phyloP scores from a whole-genome alignment of 805 yeast genomes.

The Teunomyces lycoperdinae region DNA sequence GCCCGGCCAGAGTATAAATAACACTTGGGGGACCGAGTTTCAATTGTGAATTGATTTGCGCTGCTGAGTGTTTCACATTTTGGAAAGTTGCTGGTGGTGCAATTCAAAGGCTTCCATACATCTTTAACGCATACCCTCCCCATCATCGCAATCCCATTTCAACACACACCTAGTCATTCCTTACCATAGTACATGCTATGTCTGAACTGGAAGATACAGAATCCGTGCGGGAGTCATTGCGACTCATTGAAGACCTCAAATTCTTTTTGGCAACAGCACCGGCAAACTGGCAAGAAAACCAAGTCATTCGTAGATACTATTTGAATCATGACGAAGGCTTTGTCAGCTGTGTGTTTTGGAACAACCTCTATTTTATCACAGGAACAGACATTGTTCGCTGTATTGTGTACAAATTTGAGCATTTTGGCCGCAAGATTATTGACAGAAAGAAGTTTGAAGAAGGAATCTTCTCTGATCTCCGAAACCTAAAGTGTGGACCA shows the following conservation, averaged over 20 bases:
- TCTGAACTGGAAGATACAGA: constrained; percentile 9
- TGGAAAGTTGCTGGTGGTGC: background rate
- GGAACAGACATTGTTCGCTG: constrained; percentile 97
- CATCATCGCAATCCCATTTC: background rate
- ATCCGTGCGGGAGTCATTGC: constrained; percentile 45
- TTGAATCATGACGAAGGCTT: constrained; percentile 87
- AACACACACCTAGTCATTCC: background rate
- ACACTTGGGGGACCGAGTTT: constrained; percentile 7
- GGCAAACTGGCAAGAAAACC: constrained; percentile 87
- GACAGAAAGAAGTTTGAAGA: constrained; percentile 96
- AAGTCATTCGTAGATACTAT: constrained; percentile 80
- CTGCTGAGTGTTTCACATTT: background rate
- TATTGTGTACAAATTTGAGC: constrained; percentile 81
- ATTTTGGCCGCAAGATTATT: constrained; percentile 79
- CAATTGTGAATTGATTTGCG: constrained; percentile 8
- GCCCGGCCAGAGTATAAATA: constrained; percentile 5
- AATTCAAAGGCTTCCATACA: background rate
- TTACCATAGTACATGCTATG: constrained; percentile 2
- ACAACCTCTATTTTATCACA: constrained; percentile 81
- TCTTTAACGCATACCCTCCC: background rate
- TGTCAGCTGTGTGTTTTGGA: constrained; percentile 92
- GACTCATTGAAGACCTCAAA: constrained; percentile 73
- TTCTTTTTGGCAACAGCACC: constrained; percentile 92
- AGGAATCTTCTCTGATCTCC: constrained; percentile 87
- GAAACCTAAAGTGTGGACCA: constrained; percentile 79